Percentiles rank a stretch among this genome's conserved stretches.
These are phyloP conservation scores for Phytophthora boehmeriae DNA, from an alignment of 352 stramenopile species.

Conservation along the genomic window DNA sequence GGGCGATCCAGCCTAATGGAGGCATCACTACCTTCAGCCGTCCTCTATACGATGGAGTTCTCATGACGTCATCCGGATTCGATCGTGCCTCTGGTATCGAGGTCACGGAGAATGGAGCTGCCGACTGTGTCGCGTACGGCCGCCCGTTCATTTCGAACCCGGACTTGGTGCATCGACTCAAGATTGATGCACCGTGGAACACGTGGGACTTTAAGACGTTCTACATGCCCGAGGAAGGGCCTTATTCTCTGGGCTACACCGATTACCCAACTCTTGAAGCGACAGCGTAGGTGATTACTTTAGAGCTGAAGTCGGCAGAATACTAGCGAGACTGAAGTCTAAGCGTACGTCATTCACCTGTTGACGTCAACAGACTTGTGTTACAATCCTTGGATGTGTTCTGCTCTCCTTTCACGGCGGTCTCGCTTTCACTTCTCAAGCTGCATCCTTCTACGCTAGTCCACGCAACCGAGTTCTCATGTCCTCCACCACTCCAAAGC, in stretches of 20 bases:
- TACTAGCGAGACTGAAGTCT: neutral
- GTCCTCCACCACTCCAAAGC: conserved; percentile 12
- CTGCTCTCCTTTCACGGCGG: neutral
- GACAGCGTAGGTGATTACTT: neutral
- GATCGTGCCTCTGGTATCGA: conserved; percentile 34
- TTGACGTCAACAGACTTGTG: conserved; percentile 31
- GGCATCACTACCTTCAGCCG: conserved; percentile 49
- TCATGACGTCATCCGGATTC: conserved; percentile 62
- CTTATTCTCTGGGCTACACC: conserved; percentile 38
- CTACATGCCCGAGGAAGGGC: conserved; percentile 26
- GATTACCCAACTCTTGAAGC: conserved; percentile 39
- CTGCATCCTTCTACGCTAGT: conserved; percentile 4
- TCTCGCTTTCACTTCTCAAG: conserved; percentile 21
- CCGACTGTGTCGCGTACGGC: conserved; percentile 59
- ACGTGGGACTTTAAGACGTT: conserved; percentile 36
- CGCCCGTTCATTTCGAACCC: conserved; percentile 69
- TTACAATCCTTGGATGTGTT: conserved; percentile 10
- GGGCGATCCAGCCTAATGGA: conserved; percentile 28
- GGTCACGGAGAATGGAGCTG: conserved; percentile 42
- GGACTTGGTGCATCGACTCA: conserved; percentile 59
- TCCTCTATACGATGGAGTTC: conserved; percentile 45
- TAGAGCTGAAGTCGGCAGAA: too few species aligned
- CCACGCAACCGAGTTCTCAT: conserved; percentile 1
- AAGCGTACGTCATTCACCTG: conserved; percentile 2
- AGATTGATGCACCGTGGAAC: conserved; percentile 44